A percentile compares a stretch with the other conserved stretches of the same genome.
These are phyloP conservation scores for Citrus trifoliata DNA, from an alignment of 345 rosid species.

Conservation along the genomic window DNA sequence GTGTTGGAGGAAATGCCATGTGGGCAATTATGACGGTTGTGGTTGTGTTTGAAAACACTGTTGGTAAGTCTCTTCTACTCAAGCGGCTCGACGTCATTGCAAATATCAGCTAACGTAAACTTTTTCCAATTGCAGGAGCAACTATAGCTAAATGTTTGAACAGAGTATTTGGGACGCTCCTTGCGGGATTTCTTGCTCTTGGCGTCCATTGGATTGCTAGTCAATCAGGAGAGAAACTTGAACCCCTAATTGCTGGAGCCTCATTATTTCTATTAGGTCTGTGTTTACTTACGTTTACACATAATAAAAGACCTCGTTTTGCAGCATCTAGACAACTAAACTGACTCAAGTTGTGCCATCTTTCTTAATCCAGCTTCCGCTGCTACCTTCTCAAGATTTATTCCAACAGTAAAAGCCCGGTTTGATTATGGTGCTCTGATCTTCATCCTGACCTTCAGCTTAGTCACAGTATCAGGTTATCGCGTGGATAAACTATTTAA, in stretches of 20 bases:
- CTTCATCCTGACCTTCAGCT: constrained; percentile 47
- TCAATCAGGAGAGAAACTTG: constrained; percentile 29
- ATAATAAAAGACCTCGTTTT: background rate
- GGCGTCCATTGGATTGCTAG: constrained; percentile 46
- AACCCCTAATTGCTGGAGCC: constrained; percentile 36
- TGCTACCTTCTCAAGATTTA: constrained; percentile 39
- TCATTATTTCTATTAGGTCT: constrained; percentile 43
- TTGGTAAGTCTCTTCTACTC: constrained; percentile 25
- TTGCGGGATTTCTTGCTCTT: constrained; percentile 46
- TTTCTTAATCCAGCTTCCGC: constrained; percentile 30
- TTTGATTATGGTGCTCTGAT: constrained; percentile 46
- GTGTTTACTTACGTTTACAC: background rate
- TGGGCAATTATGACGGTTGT: constrained; percentile 62
- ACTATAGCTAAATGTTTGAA: constrained; percentile 37
- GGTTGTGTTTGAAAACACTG: constrained; percentile 42
- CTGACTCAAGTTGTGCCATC: background rate
- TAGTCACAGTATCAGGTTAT: constrained; percentile 38
- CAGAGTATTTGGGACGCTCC: constrained; percentile 37
- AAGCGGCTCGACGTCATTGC: background rate
- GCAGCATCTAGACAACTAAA: background rate
- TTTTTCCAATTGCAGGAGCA: constrained; percentile 30
- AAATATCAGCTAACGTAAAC: background rate
- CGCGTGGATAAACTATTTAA: constrained; percentile 29
- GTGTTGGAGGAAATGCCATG: constrained; percentile 51
- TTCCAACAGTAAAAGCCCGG: constrained; percentile 31